Percentiles rank a stretch among this genome's conserved stretches.
These are phyloP conservation scores for Neofusicoccum sp. DNA, from an alignment of 2,329 filamentous ascomycete species.

Conservation along the genomic window DNA sequence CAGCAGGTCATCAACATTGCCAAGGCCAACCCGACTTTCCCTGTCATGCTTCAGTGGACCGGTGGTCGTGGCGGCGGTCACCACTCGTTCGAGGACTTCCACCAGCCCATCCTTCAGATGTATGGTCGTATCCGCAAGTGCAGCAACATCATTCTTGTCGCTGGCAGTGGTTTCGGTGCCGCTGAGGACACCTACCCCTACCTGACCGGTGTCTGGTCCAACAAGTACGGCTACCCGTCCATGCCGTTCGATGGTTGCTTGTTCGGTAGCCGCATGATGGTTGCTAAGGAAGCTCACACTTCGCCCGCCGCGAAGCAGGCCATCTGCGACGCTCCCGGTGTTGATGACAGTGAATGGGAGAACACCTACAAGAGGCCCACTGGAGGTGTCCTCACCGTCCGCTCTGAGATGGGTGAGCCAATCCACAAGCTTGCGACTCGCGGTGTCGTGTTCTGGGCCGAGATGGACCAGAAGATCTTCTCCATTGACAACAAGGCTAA, in stretches of 20 bases:
- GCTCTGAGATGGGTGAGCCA: conserved; percentile 98
- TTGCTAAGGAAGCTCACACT: conserved; percentile 47
- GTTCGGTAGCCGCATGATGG: conserved; percentile 50
- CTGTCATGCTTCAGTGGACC: conserved; percentile 50
- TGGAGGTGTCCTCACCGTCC: conserved; percentile 92
- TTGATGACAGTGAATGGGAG: conserved; percentile 47
- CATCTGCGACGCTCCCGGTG: conserved; percentile 44
- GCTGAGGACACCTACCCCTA: conserved; percentile 49
- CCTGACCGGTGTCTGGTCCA: conserved; percentile 47
- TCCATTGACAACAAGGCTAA: conserved; percentile 77
- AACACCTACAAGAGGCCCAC: conserved; percentile 64
- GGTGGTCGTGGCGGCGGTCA: conserved; percentile 51
- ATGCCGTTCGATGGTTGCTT: conserved; percentile 51
- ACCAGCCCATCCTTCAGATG: conserved; percentile 48
- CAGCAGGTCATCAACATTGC: conserved; percentile 49
- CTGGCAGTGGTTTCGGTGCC: conserved; percentile 49
- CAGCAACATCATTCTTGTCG: conserved; percentile 47
- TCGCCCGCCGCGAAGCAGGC: conserved; percentile 44
- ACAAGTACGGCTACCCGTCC: conserved; percentile 41
- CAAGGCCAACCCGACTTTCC: conserved; percentile 46
- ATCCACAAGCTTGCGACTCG: conserved; percentile 98
- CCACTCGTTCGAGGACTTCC: conserved; percentile 52
- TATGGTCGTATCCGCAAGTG: conserved; percentile 47
- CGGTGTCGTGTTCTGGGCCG: conserved; percentile 94
- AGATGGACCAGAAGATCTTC: conserved; percentile 99